Evolutionary conservation across 2,329 filamentous ascomycete species (phyloP), one percentile per base, ranked within the genome.

Genomic region (Penicillium sp.): DNA sequence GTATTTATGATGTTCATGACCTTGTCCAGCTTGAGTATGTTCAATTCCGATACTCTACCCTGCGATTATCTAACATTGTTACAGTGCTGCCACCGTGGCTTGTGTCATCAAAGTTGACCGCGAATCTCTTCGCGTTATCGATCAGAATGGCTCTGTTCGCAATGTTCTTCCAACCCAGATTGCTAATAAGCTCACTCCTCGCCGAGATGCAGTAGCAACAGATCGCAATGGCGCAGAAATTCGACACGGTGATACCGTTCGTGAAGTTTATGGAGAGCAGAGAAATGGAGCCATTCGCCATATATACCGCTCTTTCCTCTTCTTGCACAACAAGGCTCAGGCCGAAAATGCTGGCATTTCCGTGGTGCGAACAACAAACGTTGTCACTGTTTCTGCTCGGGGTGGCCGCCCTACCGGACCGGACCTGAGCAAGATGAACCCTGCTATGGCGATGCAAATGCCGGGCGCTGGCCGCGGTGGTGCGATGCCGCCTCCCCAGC

Each of bases 151-250:
- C 59, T 89, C 91, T 59, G 85, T 87, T 16, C 87, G 91, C 58
- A 90, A 90, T 61, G 82, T 96, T 3, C 87, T 97, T 73, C 93
- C 93, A 19, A 96, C 93, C 0, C 92, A 96, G 71, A 92, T 99
- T 62, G 88, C 91, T 26, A 95, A 95, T 76, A 93, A 92, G 73
- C 83, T 98, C 46, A 90, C 91, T 3, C 87, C 87, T 68, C 88
- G 92, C 61, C 90, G 90, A 68, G 85, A 90, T 61, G 91, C 91
- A 10, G 92, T 98, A 11, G 93, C 95, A 4, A 95, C 93, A 10
- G 95, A 99, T 71, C 87, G 91, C 56, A 92, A 93, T 67, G 93
- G 95, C 13, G 92, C 93, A 16, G 95, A 99, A 73, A 96, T 99
- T 63, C 87, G 92, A 57, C 81, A 88, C 16, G 93, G 96, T 55